Base-by-base conservation (phyloP, 1,284 basidiomycete species). In the Xerocomus minutiporus region DNA sequence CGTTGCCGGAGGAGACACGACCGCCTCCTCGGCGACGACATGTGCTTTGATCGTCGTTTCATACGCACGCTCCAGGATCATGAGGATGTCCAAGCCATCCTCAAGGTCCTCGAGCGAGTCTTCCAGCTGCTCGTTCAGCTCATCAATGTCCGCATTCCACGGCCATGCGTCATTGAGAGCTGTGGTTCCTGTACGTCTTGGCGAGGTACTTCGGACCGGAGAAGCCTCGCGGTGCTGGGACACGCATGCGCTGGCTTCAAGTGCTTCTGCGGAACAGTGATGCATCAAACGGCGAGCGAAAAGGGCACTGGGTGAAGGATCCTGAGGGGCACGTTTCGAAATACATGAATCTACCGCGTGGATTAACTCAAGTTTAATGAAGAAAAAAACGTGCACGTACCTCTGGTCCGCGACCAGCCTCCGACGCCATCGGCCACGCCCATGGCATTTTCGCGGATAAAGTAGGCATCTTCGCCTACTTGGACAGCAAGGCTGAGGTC, bases 341-440 rank as follows among this genome's bases (percentile, higher is more conserved):
- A 50, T 29, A 23, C 53, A 52, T 6, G 59, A 12, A 13, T 70
- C 64, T 70, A 39, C 5, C 8, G 6, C 9, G 29, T 48, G 25
- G 15, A 50, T 39, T 35, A 29, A 48, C 32, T 6, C 36, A 52
- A 48, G n/a, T 26, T 53, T 28, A 26, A 40, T 56, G 63, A 60
- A 17, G 40, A 43, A 26, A 31, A 29, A 20, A 20, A 20, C 17
- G 35, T 32, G 39, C 17, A 59, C 65, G 28, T 17, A 69, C 65
- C 66, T 45, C 47, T 70, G 31, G 67, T 50, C 12, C 74, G 77
- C n/a, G 84, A 78, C 91, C 91, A 94, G 2, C 92, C 92, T 1
- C 92, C 92, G 0, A 94, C 92, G 31, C 91, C 91, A 64, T 94
- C 91, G 9, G 91, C 91, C 3, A 94, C 87, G 15, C 91, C 92